Percentiles rank a stretch among this genome's conserved stretches.
These are phyloP conservation scores for Vitis hybrid DNA, from an alignment of 177 flowering plant genomes.

Conservation along the genomic window DNA sequence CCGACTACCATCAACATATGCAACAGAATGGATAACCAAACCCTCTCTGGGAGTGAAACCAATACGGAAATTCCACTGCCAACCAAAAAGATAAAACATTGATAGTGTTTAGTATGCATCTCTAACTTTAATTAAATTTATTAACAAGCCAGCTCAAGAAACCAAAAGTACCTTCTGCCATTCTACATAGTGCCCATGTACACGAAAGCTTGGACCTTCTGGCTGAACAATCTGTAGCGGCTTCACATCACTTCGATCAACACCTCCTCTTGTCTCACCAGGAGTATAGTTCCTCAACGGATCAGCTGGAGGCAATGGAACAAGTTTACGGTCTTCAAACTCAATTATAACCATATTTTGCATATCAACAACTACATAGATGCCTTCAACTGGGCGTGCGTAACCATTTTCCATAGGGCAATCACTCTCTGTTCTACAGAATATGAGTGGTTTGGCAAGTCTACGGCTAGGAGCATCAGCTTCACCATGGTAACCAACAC, in stretches of 20 bases:
- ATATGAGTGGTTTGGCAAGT: conserved; percentile 95
- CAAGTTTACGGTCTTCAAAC: conserved; percentile 91
- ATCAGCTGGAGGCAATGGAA: conserved; percentile 94
- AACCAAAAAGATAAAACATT: conserved; percentile 15
- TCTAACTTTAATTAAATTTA: background rate
- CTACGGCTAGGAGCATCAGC: conserved; percentile 91
- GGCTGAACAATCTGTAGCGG: conserved; percentile 87
- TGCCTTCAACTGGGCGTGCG: conserved; percentile 98
- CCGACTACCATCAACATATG: conserved; percentile 88
- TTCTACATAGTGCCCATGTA: conserved; percentile 72
- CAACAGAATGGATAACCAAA: conserved; percentile 82
- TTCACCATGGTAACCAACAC: conserved; percentile 88
- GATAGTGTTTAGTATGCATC: background rate
- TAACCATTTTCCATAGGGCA: conserved; percentile 99
- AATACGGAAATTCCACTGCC: conserved; percentile 94
- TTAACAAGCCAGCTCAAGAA: background rate
- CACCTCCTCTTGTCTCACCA: conserved; percentile 93
- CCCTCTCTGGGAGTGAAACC: conserved; percentile 98
- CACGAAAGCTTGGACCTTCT: conserved; percentile 96
- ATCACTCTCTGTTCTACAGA: conserved; percentile 97
- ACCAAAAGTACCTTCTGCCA: conserved; percentile 79
- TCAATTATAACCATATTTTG: conserved; percentile 91
- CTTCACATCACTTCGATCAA: conserved; percentile 93
- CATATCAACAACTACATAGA: conserved; percentile 85
- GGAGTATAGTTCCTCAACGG: conserved; percentile 88